Percentiles rank a stretch among this genome's conserved stretches.
These are phyloP conservation scores for Mangifera indica DNA, from an alignment of 345 rosid species.

Conservation along the genomic window DNA sequence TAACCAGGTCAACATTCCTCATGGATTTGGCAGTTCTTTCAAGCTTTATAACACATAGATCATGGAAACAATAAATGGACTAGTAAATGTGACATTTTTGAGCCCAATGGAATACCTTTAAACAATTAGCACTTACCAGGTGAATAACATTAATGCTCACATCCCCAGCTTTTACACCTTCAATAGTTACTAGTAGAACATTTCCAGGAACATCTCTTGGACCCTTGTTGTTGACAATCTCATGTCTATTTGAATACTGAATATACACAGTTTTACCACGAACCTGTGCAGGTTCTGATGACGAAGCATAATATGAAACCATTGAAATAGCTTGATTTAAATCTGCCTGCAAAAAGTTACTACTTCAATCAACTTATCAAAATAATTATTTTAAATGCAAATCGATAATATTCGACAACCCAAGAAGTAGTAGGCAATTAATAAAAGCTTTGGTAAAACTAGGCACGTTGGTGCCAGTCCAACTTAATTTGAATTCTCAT, in stretches of 20 bases:
- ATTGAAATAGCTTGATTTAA: slow-evolving; percentile 89
- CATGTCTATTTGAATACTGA: slow-evolving; percentile 93
- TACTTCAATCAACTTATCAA: slow-evolving; percentile 8
- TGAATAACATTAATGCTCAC: slow-evolving; percentile 94
- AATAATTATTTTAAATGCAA: not conserved
- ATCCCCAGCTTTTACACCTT: slow-evolving; percentile 90
- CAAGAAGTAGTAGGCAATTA: no score
- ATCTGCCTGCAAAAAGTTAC: slow-evolving; percentile 53
- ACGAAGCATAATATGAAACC: slow-evolving; percentile 96
- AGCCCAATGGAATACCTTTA: not conserved
- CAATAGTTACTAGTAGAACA: slow-evolving; percentile 87
- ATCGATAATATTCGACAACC: not conserved
- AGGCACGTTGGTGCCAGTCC: not conserved
- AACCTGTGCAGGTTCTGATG: slow-evolving; percentile 95
- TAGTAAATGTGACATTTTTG: not conserved
- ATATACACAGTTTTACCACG: slow-evolving; percentile 94
- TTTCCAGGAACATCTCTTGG: slow-evolving; percentile 97
- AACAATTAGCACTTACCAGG: slow-evolving; percentile 55
- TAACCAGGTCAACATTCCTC: not conserved
- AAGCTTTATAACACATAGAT: no score
- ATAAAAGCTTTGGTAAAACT: no score
- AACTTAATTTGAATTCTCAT: not conserved
- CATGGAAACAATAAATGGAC: no score
- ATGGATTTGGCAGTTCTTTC: not conserved
- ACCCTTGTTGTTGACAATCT: slow-evolving; percentile 93